A percentile compares a stretch with the other conserved stretches of the same genome.
phyloP scores from a whole-genome alignment of 176 grass and related monocot genomes.

The Ensete ventricosum region DNA sequence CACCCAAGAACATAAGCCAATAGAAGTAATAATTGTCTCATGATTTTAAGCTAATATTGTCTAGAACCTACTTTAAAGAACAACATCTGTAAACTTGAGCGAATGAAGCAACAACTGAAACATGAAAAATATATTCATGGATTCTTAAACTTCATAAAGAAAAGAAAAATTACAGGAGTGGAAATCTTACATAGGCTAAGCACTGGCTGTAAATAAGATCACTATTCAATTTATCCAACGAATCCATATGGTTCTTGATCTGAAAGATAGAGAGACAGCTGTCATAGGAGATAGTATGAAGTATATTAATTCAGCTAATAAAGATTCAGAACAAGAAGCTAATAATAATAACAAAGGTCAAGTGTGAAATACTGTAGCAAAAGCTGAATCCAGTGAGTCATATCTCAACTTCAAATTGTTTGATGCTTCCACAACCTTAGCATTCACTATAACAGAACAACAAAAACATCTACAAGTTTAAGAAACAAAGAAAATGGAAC shows the following conservation, averaged over 20 bases:
- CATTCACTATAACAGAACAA: slow-evolving; percentile 45
- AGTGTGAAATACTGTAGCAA: slow-evolving; percentile 37
- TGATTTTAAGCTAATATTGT: no score
- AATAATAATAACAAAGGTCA: not conserved
- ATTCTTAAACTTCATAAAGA: no score
- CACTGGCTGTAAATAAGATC: slow-evolving; percentile 40
- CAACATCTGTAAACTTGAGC: not conserved
- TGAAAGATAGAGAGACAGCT: slow-evolving; percentile 21
- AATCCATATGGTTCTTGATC: slow-evolving; percentile 32
- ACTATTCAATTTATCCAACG: slow-evolving; percentile 30
- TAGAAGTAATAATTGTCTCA: no score
- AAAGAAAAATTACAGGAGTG: not conserved
- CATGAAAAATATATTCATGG: not conserved
- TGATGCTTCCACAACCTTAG: slow-evolving; percentile 45
- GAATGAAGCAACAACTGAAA: not conserved
- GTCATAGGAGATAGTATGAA: not conserved
- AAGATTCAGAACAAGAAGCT: not conserved
- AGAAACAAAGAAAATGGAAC: slow-evolving; percentile 5
- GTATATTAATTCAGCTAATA: not conserved
- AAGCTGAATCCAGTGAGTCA: slow-evolving; percentile 41
- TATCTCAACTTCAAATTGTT: slow-evolving; percentile 37
- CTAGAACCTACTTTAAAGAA: not conserved
- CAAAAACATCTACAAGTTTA: not conserved
- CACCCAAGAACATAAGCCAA: no score
- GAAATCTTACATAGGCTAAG: slow-evolving; percentile 35